Base-by-base conservation (phyloP, 208 protist species). In the Herpetomonas tarakana region DNA sequence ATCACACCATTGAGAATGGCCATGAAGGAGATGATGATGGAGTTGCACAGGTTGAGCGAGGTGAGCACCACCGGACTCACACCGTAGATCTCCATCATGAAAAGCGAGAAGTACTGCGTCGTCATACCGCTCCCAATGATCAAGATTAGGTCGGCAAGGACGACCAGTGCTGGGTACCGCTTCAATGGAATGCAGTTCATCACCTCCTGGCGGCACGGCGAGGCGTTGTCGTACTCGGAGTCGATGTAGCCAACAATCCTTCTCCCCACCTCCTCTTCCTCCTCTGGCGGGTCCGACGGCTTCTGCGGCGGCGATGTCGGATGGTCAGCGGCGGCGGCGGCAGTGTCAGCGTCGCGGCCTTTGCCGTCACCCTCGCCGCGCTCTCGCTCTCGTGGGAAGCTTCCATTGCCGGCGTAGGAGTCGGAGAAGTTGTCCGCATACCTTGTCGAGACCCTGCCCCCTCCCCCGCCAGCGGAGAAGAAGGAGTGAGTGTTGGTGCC, bases 81-180 rank as follows among this genome's bases (percentile, higher is more conserved):
- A 51, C 57, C 29, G 59, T 87, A 91, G n/a, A 68, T 25, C 16
- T 68, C 38, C 73, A 91, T 91, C 80, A 91, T 83, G 59, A 91
- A 91, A 2, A 91, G 70, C 0, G 74, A 62, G 39, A 91, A 85
- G 69, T 91, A 91, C 68, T 80, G 74, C 46, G 72, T 87, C 24
- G 78, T 91, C 80, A 91, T 86, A 65, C 83, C 83, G 47, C 77
- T 87, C 41, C 83, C 79, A 31, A 87, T 26, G 2, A 74, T 57
- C 24, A 80, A 46, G 0, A 91, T 28, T 11, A 85, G 21, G 62
- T 87, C 83, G 31, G 62, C 62, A 18, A 76, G 16, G 0, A 76
- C 77, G 21, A 91, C 45, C 18, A 70, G 45, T 21, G 77, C 29
- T 0, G 83, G 83, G 51, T 86, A 90, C 27, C 54, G 38, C 29